Conservation (phyloP, 208 protist genomes). For the Trypanosomatidae sp. region DNA sequence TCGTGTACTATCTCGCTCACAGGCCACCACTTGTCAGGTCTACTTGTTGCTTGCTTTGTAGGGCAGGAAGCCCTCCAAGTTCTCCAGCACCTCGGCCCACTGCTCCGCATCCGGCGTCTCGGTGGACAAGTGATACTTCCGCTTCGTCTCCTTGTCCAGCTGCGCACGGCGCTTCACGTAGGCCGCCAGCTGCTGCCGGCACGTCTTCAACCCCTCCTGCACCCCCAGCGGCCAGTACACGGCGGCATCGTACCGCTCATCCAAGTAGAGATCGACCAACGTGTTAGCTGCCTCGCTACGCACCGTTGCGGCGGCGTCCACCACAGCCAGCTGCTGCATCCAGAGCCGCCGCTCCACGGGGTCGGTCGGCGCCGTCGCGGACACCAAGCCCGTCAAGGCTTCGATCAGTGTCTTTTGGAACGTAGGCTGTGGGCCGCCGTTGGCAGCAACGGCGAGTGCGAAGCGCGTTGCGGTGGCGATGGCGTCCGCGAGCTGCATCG, state of each 20-base stretch:
- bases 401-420: slow-evolving; percentile 17
- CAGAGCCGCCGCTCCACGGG: slow-evolving; percentile 31
- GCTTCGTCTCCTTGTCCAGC: slow-evolving; percentile 41
- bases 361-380: slow-evolving; percentile 13
- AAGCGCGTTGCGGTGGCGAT: slow-evolving; percentile 43
- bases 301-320: slow-evolving; percentile 47
- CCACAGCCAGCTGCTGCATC: slow-evolving; percentile 36
- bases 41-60: slow-evolving; percentile 60
- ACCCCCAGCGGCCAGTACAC: slow-evolving; percentile 71
- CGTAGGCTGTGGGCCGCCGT: slow-evolving; percentile 11
- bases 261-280: slow-evolving; percentile 75
- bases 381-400: slow-evolving; percentile 4
- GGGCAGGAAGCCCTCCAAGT: slow-evolving; percentile 63
- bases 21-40: neutral
- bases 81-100: slow-evolving; percentile 69
- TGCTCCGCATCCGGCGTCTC: slow-evolving; percentile 44
- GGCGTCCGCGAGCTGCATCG: slow-evolving; percentile 38
- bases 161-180: slow-evolving; percentile 58
- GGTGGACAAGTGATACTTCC: slow-evolving; percentile 29
- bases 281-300: slow-evolving; percentile 78
- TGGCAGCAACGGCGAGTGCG: slow-evolving; percentile 33
- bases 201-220: slow-evolving; percentile 36
- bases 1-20: neutral
- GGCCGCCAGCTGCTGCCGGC: slow-evolving; percentile 33
- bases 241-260: slow-evolving; percentile 56